Conservation (phyloP, 2,329 filamentous ascomycete genomes). For the Nothopassalora personata region DNA sequence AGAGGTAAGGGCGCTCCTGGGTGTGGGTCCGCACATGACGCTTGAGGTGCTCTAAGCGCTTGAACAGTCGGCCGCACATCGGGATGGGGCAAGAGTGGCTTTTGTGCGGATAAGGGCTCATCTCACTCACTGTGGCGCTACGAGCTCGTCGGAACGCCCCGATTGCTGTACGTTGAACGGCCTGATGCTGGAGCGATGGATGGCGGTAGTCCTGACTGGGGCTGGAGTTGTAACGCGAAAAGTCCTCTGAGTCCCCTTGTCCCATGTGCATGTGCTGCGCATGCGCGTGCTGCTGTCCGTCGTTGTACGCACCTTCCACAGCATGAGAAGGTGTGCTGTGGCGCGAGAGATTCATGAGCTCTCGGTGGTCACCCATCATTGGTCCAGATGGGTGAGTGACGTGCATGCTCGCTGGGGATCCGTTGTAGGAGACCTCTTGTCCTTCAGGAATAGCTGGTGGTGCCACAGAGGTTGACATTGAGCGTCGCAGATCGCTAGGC, state of each 20-base stretch:
- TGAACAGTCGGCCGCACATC: conserved; percentile 93
- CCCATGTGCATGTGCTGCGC: conserved; percentile 59
- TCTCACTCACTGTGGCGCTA: conserved; percentile 93
- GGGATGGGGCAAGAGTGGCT: conserved; percentile 99
- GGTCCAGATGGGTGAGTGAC: conserved; percentile 58
- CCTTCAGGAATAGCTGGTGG: conserved; percentile 53
- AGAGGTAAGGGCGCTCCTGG: conserved; percentile 97
- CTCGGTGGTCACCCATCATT: conserved; percentile 68
- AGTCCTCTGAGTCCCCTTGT: conserved; percentile 59
- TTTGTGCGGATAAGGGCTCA: conserved; percentile 94
- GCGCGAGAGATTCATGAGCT: conserved; percentile 76
- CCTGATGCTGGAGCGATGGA: conserved; percentile 55
- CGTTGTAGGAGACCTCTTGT: conserved; percentile 65
- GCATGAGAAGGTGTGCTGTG: conserved; percentile 85
- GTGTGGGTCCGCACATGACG: conserved; percentile 98
- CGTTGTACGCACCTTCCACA: conserved; percentile 71
- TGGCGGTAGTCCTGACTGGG: conserved; percentile 29
- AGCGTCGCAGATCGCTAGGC: conserved; percentile 85
- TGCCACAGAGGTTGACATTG: conserved; percentile 80
- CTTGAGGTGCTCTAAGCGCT: conserved; percentile 98
- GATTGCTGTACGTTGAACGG: conserved; percentile 55
- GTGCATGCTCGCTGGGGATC: conserved; percentile 71
- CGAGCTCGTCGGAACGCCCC: conserved; percentile 83
- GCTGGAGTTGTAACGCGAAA: conserved; percentile 55
- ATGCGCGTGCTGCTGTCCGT: conserved; percentile 17